Conservation (phyloP, 2,329 filamentous ascomycete genomes). For the Pyrenophora graminea region DNA sequence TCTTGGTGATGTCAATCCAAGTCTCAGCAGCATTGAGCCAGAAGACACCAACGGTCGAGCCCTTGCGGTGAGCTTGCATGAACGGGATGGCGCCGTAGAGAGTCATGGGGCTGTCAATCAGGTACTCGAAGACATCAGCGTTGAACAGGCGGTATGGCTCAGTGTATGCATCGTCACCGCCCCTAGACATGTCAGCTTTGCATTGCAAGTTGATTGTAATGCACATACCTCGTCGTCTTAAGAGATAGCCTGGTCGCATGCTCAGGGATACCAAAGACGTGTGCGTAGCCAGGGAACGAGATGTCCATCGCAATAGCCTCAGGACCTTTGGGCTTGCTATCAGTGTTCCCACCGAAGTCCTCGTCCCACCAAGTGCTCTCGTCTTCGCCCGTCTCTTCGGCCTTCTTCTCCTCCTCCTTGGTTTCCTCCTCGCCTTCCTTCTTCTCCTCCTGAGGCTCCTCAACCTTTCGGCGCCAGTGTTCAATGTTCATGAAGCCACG, state of each 20-base stretch:
- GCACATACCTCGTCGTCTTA: constrained; percentile 73
- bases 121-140: constrained; percentile 95
- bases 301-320: constrained; percentile 92
- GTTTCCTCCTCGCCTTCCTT: constrained; percentile 53
- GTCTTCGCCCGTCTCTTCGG: constrained; percentile 61
- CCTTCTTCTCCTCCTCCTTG: constrained; percentile 50
- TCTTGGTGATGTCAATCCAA: constrained; percentile 93
- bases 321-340: constrained; percentile 91
- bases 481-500: constrained; percentile 90
- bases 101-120: constrained; percentile 97
- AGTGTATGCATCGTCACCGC: constrained; percentile 79
- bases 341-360: constrained; percentile 90
- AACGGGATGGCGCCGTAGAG: constrained; percentile 96
- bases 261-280: constrained; percentile 93
- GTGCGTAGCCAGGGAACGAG: constrained; percentile 85
- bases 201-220: background rate
- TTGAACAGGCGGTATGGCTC: constrained; percentile 97
- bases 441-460: constrained; percentile 56
- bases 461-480: constrained; percentile 89
- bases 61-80: constrained; percentile 95
- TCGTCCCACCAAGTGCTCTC: constrained; percentile 99
- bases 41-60: constrained; percentile 92
- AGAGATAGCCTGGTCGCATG: constrained; percentile 87
- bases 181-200: constrained; percentile 49
- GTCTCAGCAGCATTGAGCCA: constrained; percentile 98